Conservation (phyloP, 192 early-diverging fungal genomes). For the Endogone sp. region DNA sequence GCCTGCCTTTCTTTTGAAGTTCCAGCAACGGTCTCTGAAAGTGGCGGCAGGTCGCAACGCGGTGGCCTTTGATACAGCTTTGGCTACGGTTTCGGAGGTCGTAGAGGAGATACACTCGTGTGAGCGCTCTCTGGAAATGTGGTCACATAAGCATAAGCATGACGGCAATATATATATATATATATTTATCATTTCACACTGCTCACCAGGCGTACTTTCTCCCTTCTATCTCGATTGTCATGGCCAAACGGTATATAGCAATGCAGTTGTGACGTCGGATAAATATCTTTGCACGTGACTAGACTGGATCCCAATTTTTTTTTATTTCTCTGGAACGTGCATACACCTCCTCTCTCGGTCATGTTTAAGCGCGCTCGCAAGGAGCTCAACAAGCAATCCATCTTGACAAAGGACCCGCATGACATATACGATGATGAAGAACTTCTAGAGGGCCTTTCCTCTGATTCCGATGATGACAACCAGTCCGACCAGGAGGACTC, state of each 20-base stretch:
- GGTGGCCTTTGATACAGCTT: conserved; percentile 32
- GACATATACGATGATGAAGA: conserved; percentile 14
- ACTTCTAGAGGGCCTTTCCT: conserved; percentile 15
- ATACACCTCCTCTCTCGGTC: no score
- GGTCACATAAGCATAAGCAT: no score
- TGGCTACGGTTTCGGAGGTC: no score
- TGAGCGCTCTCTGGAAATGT: no score
- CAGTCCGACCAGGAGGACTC: conserved; percentile 2
- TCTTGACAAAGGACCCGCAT: conserved; percentile 3
- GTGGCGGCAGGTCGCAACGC: conserved; percentile 50
- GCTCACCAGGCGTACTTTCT: not conserved
- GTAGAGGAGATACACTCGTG: no score
- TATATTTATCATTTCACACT: not conserved
- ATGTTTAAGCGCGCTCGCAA: conserved; percentile 32
- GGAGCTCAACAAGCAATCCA: conserved; percentile 27
- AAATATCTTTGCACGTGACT: no score
- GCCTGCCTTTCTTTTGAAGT: conserved; percentile 67
- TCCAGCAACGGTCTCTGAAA: conserved; percentile 52
- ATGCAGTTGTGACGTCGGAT: no score
- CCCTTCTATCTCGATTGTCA: not conserved
- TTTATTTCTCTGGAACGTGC: no score
- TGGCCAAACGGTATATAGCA: no score
- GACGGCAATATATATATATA: no score
- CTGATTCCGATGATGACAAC: conserved; percentile 17
- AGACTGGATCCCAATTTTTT: no score